Base-by-base conservation (phyloP, 805 yeast genomes). In the Zygoascus tannicola region DNA sequence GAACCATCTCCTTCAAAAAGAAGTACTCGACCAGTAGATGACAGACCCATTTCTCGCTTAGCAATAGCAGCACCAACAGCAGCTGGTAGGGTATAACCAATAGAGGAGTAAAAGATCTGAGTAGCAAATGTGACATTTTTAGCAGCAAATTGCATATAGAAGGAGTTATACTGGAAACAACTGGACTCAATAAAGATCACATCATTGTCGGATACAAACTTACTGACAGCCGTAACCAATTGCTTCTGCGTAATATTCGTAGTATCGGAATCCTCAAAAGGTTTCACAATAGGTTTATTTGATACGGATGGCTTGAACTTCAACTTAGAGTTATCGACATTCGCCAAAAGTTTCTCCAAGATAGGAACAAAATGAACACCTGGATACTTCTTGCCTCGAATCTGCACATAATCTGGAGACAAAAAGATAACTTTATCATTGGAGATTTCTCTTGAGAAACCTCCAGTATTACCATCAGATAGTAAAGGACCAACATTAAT, bases 1-100 rank as follows among this genome's bases (percentile, higher is more conserved):
- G 95, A 80, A 1, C 97, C 97, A 60, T 88, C 97, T 44, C 97
- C 96, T 67, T 84, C 87, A 15, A 85, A 65, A 20, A 87, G 67
- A 18, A 85, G 68, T 38, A 87, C 69, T 54, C 94, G 74, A 26
- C 79, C 72, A 38, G 55, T 50, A 34, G 55, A 54, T 10, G 54
- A 50, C 12, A 26, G 7, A 35, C 54, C 57, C 4, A 68, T 65
- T 40, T 56, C 62, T 41, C 71, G 69, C 64, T 74, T 67, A 0
- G 90, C 96, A 44, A 84, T 65, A 16, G 85, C 78, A 21, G 80
- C 82, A 40, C 97, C 97, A 45, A 88, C 72, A 3, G 92, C 73
- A 8, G 88, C 83, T 2, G 96, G 96, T 22, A 88, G 67, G 0
- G 94, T 90, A 67, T 76, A 83, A 4, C 97, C 97, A 54, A 88